Conservation (phyloP, 345 rosid species). For the Eucalyptus erythrocorys region DNA sequence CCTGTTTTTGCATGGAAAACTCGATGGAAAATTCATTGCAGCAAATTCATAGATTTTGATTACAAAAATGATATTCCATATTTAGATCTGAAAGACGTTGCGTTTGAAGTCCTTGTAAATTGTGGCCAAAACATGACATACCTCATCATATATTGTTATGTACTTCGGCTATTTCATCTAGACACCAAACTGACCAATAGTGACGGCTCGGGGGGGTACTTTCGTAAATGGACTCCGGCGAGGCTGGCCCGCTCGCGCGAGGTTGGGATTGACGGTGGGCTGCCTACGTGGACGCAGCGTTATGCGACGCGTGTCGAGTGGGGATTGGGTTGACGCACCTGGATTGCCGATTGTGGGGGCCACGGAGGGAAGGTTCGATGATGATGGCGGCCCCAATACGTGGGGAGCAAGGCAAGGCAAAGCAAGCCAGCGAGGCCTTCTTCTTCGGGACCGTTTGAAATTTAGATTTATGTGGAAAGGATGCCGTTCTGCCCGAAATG, state of each 20-base stretch:
- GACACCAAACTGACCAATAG: not conserved
- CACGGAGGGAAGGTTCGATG: not conserved
- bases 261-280: not conserved
- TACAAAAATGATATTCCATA: not conserved
- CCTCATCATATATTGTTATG: not conserved
- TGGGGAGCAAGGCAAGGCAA: not conserved
- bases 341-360: not conserved
- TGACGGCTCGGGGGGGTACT: not conserved
- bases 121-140: not conserved
- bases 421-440: not conserved
- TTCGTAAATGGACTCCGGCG: not conserved
- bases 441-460: not conserved
- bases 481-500: not conserved
- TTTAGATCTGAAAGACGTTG: not conserved
- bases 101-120: not conserved
- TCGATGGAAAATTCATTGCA: not conserved
- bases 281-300: not conserved
- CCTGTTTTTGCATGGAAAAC: not conserved
- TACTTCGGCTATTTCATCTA: not conserved
- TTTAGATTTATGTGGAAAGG: not conserved
- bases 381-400: not conserved
- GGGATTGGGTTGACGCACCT: accelerated
- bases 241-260: not conserved
- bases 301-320: not conserved
- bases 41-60: not conserved